phyloP scores from a whole-genome alignment of 2,329 filamentous ascomycete genomes.

The Fusarium stilboides region DNA sequence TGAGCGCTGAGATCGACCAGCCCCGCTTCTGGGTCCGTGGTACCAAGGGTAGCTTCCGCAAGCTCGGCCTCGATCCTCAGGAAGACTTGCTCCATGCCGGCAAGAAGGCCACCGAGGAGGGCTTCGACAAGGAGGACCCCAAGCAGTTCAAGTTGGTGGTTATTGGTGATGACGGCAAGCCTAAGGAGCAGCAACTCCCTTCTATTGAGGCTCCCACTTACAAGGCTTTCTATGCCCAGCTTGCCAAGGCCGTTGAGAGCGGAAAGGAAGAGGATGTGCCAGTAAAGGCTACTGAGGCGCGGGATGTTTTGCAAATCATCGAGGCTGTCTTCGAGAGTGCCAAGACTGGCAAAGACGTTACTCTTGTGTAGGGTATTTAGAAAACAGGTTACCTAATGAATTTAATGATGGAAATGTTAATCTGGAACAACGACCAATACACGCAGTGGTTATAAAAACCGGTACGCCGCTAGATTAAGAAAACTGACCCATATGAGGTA shows the following conservation, averaged over 20 bases:
- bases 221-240: constrained; percentile 73
- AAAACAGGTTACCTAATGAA: constrained; percentile 17
- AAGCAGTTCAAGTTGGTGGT: constrained; percentile 73
- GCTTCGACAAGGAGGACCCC: constrained; percentile 76
- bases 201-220: constrained; percentile 79
- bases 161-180: constrained; percentile 65
- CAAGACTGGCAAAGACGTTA: constrained; percentile 62
- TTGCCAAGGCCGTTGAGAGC: constrained; percentile 63
- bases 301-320: constrained; percentile 68
- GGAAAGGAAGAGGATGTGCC: constrained; percentile 67
- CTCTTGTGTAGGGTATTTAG: constrained; percentile 46
- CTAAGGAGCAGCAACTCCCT: constrained; percentile 66
- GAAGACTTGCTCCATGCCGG: constrained; percentile 81
- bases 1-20: constrained; percentile 79
- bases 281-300: constrained; percentile 67
- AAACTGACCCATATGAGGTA: no score
- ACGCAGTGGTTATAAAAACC: no score
- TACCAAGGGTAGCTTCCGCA: constrained; percentile 81
- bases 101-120: constrained; percentile 70
- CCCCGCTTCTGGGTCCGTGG: constrained; percentile 84
- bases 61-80: constrained; percentile 79
- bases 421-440: no score
- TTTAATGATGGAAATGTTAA: constrained; percentile 27
- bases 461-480: no score
- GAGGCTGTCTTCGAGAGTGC: constrained; percentile 68